phyloP scores from a whole-genome alignment of 2,329 filamentous ascomycete genomes.

The Talaromyces atroroseus region DNA sequence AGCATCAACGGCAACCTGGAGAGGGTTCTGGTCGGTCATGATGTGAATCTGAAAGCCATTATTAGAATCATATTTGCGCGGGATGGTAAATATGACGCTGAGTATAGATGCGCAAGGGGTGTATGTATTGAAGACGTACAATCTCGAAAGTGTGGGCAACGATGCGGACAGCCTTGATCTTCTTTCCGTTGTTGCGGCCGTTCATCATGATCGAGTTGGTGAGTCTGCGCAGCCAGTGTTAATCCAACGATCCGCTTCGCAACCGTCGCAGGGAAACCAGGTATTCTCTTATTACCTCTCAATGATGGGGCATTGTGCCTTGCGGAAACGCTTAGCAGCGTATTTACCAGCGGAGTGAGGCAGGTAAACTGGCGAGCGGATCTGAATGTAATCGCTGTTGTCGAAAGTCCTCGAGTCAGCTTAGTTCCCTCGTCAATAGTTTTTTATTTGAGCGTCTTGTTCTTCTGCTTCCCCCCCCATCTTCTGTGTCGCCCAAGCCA shows the following conservation, averaged over 20 bases:
- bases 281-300: constrained; percentile 58
- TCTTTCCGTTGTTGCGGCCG: constrained; percentile 99
- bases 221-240: constrained; percentile 43
- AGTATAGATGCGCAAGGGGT: neutral
- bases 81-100: neutral
- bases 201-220: constrained; percentile 99
- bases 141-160: constrained; percentile 99
- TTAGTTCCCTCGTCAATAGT: constrained; percentile 17
- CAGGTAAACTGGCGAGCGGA: constrained; percentile 97
- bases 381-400: constrained; percentile 98
- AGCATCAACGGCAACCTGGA: constrained; percentile 98
- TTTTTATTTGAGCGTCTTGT: neutral
- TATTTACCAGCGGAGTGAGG: constrained; percentile 98
- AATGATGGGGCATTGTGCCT: constrained; percentile 99
- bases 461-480: neutral
- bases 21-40: constrained; percentile 99
- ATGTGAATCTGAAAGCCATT: constrained; percentile 75
- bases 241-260: neutral
- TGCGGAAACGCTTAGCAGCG: constrained; percentile 99
- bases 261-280: neutral
- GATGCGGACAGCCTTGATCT: constrained; percentile 99
- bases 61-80: constrained; percentile 14
- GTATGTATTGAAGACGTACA: constrained; percentile 56
- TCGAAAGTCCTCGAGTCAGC: constrained; percentile 26
- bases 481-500: neutral